Base-by-base conservation (phyloP, 2,329 filamentous ascomycete species). In the Bertia moriformis region DNA sequence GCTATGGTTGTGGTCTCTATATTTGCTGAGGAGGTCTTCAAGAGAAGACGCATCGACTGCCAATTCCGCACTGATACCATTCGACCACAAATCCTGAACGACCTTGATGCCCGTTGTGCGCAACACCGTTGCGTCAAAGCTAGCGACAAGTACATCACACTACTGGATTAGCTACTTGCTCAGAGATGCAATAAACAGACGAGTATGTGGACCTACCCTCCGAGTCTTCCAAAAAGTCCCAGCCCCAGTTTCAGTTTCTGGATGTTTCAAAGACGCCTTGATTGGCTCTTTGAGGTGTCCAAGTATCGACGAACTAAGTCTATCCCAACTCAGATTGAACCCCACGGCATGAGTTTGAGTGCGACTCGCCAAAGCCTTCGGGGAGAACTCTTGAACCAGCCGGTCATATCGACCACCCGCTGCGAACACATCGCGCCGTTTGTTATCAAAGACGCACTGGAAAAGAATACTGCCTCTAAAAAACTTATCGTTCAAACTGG, bases 321-420 rank as follows among this genome's bases (percentile, higher is more conserved):
- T 76, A 49, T 95, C 88, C 77, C 88, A 93, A 18, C 83, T 83
- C 30, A 96, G 64, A 51, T 87, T 93, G 53, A 96, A 89, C 1
- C 93, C 91, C 10, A 96, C 91, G 4, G 86, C 89, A 52, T 93
- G 85, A 15, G 76, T 74, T 49, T 79, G 76, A 40, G 73, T 67
- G 33, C 71, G 65, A 41, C 71, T 71, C 18, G 67, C 69, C 30
- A 74, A 67, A 32, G 77, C 71, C 45, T 77, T 80, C 4, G 83
- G 83, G 5, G 79, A 73, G 51, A 93, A 83, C 43, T 93, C 83
- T 53, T 78, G 78, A 46, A 98, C 89, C 15, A 98, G 63, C 37
- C 77, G 76, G 54, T 98, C 93, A 54, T 98, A 98, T 38, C 91
- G 76, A 2, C 91, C 91, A 38, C 93, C 91, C 20, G 88, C 91